Evolutionary conservation across 1,139 yeast species (phyloP), one percentile per base, ranked within the genome.

Genomic region (Pichia sp.): DNA sequence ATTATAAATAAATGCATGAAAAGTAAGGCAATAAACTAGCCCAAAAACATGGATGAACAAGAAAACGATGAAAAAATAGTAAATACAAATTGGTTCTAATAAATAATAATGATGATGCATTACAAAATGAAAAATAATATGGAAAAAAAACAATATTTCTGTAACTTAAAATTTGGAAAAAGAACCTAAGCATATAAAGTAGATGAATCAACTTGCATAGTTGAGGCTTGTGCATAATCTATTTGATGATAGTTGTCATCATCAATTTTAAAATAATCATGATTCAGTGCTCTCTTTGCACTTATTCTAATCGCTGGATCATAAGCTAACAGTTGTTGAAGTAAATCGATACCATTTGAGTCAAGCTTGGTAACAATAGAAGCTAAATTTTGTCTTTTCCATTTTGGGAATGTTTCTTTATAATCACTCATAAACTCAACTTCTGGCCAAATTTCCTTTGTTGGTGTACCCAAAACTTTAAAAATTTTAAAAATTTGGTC

Each of bases 401-500:
- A 93, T 70, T 91, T 90, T 25, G 99, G 99, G 78, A 93, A 93
- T 18, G 96, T 88, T 48, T 95, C 81, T 71, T 93, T 93, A 73
- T 87, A 93, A 72, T 93, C 98, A 25, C 98, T 98, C 67, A 95
- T 76, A 63, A 88, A 84, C 50, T 86, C 83, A 51, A 95, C 96
- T 63, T 96, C 99, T 5, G 99, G 98, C 99, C 99, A 93, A 36
- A 81, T 76, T 54, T 86, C 88, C 67, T 90, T 97, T 59, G 81
- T 88, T 45, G 99, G 99, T 10, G 99, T 93, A 44, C 99, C 99
- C 65, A 95, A 74, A 46, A 90, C 76, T 62, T 96, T 77, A 73
- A 95, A 95, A 56, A 95, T 93, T 71, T 95, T 84, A 75, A 93
- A 91, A 61, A 93, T 93, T 73, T 93, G 97, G 69, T 93, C 99